Conservation (phyloP, 129 eudicot genomes). For the Centrapalus pauciflorus region DNA sequence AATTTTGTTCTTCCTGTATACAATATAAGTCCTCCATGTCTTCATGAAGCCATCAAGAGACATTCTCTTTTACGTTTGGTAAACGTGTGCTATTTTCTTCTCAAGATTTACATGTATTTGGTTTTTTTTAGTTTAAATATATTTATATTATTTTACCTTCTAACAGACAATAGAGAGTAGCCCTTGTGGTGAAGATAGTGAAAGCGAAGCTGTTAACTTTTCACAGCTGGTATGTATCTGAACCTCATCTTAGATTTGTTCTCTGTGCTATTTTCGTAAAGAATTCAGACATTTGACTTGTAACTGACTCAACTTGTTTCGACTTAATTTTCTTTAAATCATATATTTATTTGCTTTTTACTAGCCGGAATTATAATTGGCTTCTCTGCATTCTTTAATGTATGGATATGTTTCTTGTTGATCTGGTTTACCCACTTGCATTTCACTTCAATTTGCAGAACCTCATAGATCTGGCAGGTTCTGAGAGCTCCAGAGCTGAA, state of each 20-base stretch:
- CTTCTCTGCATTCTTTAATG: neutral
- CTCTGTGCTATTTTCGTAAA: neutral
- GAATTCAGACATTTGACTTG: too few relatives aligned
- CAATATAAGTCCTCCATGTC: slow-evolving; percentile 1
- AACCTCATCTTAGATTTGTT: slow-evolving; percentile 12
- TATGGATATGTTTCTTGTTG: neutral
- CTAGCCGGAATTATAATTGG: neutral
- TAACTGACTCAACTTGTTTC: neutral
- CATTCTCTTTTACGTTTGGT: slow-evolving; percentile 1
- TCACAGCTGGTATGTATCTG: slow-evolving; percentile 74
- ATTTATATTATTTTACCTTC: slow-evolving; percentile 17
- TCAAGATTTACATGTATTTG: neutral
- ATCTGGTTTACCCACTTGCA: slow-evolving; percentile 12
- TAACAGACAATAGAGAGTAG: slow-evolving; percentile 94
- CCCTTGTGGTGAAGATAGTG: slow-evolving; percentile 73
- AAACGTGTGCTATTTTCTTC: neutral
- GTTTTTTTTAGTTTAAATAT: neutral
- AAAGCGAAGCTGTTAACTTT: slow-evolving; percentile 86
- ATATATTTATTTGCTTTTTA: neutral
- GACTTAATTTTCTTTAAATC: slow-evolving; percentile 1
- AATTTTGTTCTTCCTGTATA: slow-evolving; percentile 2
- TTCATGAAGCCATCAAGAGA: neutral
- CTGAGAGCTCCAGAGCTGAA: slow-evolving; percentile 97
- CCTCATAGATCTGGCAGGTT: slow-evolving; percentile 98
- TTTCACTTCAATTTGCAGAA: slow-evolving; percentile 61